Evolutionary conservation across 2,329 filamentous ascomycete genomes (phyloP).

Genomic region (Penicillium sp.): DNA sequence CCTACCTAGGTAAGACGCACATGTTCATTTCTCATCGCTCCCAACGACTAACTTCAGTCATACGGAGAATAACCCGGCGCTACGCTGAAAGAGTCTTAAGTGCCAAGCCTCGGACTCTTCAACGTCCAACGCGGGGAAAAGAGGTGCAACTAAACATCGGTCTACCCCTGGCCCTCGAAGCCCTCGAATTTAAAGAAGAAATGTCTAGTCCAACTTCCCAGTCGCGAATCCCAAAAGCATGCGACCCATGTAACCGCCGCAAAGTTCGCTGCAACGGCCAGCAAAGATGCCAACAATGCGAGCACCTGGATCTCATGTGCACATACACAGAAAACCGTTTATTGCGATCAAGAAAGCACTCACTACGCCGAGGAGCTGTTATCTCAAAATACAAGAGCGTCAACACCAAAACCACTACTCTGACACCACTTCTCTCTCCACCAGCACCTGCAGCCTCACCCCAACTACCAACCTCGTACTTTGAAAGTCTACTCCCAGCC

Average conservation of each 20-base stretch:
- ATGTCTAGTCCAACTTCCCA: conserved; percentile 3
- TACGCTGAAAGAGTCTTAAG: conserved; percentile 1
- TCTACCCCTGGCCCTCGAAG: neutral
- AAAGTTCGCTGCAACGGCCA: conserved; percentile 52
- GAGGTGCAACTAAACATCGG: neutral
- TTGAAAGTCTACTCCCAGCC: conserved; percentile 46
- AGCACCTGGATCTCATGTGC: conserved; percentile 48
- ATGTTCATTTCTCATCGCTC: neutral
- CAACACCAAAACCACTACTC: neutral
- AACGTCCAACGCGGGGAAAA: conserved; percentile 8
- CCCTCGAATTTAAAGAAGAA: neutral
- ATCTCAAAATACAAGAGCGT: conserved; percentile 42
- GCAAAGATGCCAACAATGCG: conserved; percentile 46
- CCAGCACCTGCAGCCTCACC: neutral
- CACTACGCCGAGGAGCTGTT: conserved; percentile 42
- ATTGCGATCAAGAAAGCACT: conserved; percentile 38
- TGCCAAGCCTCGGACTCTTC: conserved; percentile 1
- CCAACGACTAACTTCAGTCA: neutral
- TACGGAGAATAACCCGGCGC: neutral
- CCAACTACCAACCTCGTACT: conserved; percentile 25
- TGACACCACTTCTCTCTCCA: conserved; percentile 15
- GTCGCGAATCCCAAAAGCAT: conserved; percentile 34
- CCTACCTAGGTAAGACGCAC: neutral
- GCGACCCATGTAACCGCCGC: conserved; percentile 48
- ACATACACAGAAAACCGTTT: conserved; percentile 40